A percentile compares a stretch with the other conserved stretches of the same genome.
These are phyloP conservation scores for Lactarius quietus DNA, from an alignment of 768 basidiomycete species.

Conservation along the genomic window DNA sequence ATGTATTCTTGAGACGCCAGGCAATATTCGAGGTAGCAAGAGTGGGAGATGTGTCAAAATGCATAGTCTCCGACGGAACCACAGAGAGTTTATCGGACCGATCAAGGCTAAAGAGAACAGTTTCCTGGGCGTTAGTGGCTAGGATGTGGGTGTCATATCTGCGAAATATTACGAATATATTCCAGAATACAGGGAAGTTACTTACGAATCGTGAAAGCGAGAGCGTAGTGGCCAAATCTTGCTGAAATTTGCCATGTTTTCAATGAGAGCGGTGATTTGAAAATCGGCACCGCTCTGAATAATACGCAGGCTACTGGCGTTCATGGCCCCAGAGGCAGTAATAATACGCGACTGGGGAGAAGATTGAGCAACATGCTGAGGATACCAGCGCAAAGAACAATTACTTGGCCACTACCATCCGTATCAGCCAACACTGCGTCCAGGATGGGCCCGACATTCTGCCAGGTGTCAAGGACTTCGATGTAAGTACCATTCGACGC, in stretches of 20 bases:
- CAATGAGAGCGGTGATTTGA: constrained; percentile 54
- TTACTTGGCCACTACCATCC: constrained; percentile 67
- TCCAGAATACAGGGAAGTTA: constrained; percentile 9
- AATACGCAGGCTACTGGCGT: constrained; percentile 70
- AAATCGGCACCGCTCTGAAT: constrained; percentile 83
- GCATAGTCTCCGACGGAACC: constrained; percentile 36
- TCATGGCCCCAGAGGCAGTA: constrained; percentile 80
- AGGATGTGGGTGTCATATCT: constrained; percentile 57
- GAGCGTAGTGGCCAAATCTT: constrained; percentile 59
- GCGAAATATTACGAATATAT: constrained; percentile 5
- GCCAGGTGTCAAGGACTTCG: constrained; percentile 57
- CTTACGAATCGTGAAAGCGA: constrained; percentile 49
- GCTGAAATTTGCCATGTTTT: constrained; percentile 54
- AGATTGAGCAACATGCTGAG: neutral
- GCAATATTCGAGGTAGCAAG: constrained; percentile 60
- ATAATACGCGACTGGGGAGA: constrained; percentile 64
- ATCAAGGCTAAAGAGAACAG: constrained; percentile 52
- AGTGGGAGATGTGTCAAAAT: constrained; percentile 54
- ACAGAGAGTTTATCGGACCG: constrained; percentile 41
- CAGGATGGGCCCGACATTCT: constrained; percentile 78
- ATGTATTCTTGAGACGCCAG: constrained; percentile 29
- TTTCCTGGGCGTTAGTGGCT: constrained; percentile 54
- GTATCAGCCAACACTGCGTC: constrained; percentile 76
- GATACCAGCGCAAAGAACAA: constrained; percentile 20
- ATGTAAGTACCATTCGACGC: constrained; percentile 52